A percentile compares a stretch with the other conserved stretches of the same genome.
Conservation (phyloP, 176 grass and related monocot genomes). For the Pontederia paniculata region DNA sequence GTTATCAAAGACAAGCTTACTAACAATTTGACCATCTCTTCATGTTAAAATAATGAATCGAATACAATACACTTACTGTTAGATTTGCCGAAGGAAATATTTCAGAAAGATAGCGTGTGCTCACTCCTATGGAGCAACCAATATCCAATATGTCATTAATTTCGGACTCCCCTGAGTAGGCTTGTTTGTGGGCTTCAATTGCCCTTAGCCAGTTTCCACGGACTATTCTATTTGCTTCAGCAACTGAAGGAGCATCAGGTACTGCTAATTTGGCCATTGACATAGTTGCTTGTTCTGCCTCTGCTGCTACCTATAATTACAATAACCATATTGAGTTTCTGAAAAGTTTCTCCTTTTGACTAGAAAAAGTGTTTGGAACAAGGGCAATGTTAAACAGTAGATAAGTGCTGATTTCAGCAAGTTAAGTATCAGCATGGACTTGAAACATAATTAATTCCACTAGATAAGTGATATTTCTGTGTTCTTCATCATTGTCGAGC, state of each 20-base stretch:
- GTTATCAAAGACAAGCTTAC: too few species aligned
- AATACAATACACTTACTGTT: constrained; percentile 33
- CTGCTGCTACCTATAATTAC: constrained; percentile 55
- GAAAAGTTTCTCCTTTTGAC: neutral
- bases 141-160: constrained; percentile 67
- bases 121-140: constrained; percentile 81
- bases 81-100: constrained; percentile 54
- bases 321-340: neutral
- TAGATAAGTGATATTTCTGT: too few species aligned
- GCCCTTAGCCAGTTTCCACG: constrained; percentile 54
- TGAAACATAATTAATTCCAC: too few species aligned
- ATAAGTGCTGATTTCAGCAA: too few species aligned
- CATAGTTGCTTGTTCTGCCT: constrained; percentile 78
- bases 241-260: constrained; percentile 50
- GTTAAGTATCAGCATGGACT: too few species aligned
- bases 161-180: constrained; percentile 32
- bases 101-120: constrained; percentile 61
- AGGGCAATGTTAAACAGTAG: too few species aligned
- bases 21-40: too few species aligned
- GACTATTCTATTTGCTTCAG: constrained; percentile 53
- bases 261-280: constrained; percentile 71
- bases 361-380: neutral
- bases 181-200: constrained; percentile 46
- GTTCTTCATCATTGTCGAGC: too few species aligned
- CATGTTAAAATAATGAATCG: neutral